Evolutionary conservation across 352 stramenopile genomes (phyloP).

Genomic region (Phytophthora constricta): DNA sequence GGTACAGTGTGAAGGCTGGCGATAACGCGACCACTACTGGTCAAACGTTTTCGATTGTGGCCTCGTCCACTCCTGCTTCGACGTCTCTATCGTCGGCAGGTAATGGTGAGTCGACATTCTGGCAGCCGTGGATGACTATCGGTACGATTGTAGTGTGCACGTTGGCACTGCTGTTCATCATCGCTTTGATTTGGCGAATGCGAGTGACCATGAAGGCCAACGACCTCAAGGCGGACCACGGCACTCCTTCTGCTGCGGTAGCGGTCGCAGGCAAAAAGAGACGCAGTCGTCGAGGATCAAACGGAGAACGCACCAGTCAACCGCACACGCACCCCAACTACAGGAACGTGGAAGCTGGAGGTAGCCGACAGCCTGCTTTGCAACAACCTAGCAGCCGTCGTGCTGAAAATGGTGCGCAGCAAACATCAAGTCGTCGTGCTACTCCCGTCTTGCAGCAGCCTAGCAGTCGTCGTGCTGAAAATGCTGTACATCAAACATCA

Average conservation of each 20-base stretch:
- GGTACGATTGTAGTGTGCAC: constrained; percentile 57
- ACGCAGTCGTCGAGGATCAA: constrained; percentile 12
- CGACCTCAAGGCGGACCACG: constrained; percentile 30
- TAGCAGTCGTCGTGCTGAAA: not conserved
- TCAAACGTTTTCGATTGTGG: constrained; percentile 80
- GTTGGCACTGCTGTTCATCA: constrained; percentile 57
- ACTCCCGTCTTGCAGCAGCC: constrained; percentile 19
- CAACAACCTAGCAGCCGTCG: constrained; percentile 14
- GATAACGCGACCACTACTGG: constrained; percentile 46
- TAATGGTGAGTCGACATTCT: constrained; percentile 37
- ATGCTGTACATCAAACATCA: not conserved
- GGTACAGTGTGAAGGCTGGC: constrained; percentile 72
- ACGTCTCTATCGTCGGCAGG: constrained; percentile 37
- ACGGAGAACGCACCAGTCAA: constrained; percentile 20
- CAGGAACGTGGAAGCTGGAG: constrained; percentile 32
- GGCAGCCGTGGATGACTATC: constrained; percentile 84
- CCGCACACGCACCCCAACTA: constrained; percentile 40
- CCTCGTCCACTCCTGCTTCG: constrained; percentile 64
- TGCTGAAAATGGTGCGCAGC: not conserved
- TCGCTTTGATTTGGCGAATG: constrained; percentile 60
- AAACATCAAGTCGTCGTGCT: constrained; percentile 13
- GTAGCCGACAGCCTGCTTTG: constrained; percentile 11
- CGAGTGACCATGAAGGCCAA: constrained; percentile 32
- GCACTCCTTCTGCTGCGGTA: constrained; percentile 11
- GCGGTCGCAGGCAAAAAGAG: constrained; percentile 20